Percentiles rank a stretch among this genome's conserved stretches.
These are phyloP conservation scores for Wickerhamiella dianesei DNA, from an alignment of 805 yeast genomes.

Conservation along the genomic window DNA sequence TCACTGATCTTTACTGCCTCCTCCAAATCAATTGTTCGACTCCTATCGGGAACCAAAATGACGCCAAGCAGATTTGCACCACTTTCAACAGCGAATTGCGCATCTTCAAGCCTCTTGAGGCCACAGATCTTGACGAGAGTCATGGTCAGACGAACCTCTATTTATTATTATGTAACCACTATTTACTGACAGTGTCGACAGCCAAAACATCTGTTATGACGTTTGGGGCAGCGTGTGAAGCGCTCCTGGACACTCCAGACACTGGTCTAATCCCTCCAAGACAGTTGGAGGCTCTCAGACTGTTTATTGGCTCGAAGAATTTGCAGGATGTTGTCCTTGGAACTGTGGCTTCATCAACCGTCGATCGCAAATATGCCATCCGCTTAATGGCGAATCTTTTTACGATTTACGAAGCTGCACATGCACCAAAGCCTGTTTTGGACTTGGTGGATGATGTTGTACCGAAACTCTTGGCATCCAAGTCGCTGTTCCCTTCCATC, in stretches of 20 bases:
- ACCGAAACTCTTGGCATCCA: constrained; percentile 8
- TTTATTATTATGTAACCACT: not conserved
- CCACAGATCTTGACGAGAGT: constrained; percentile 79
- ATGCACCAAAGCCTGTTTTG: not conserved
- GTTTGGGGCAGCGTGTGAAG: not conserved
- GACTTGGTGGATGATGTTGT: constrained; percentile 9
- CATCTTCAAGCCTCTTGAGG: constrained; percentile 51
- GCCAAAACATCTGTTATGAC: not conserved
- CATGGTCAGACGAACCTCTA: constrained; percentile 4
- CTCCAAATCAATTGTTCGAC: constrained; percentile 46
- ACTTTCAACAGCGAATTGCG: constrained; percentile 47
- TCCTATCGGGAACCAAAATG: constrained; percentile 72
- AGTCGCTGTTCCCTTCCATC: constrained; percentile 12
- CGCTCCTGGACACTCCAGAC: not conserved
- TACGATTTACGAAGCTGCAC: constrained; percentile 1
- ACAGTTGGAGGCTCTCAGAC: not conserved
- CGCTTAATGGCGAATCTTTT: not conserved
- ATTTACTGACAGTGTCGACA: not conserved
- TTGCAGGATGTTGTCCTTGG: not conserved
- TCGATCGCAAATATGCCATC: not conserved
- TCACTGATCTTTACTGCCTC: constrained; percentile 36
- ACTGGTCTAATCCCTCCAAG: not conserved
- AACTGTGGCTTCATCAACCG: not conserved
- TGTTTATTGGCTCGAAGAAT: not conserved
- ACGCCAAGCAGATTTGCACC: constrained; percentile 77